phyloP scores from a whole-genome alignment of 2,329 filamentous ascomycete genomes.

The Colletotrichum sp. region DNA sequence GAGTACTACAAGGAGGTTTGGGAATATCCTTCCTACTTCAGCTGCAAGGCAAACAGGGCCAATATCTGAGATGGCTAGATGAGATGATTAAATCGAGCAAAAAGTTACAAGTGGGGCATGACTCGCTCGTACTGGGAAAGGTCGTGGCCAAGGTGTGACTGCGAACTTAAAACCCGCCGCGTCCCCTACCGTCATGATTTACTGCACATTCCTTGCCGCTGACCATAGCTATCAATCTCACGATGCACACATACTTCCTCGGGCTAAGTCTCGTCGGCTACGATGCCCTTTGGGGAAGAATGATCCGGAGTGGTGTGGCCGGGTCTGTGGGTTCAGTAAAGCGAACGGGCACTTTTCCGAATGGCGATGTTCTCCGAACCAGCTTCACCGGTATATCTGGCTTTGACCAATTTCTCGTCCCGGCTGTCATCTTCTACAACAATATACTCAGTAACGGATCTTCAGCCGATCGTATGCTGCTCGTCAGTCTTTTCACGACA shows the following conservation, averaged over 20 bases:
- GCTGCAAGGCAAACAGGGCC: neutral
- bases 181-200: neutral
- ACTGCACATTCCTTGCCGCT: neutral
- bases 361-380: neutral
- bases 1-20: slow-evolving; percentile 4
- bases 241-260: slow-evolving; percentile 5
- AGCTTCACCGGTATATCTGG: neutral
- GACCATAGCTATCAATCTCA: neutral
- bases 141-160: neutral
- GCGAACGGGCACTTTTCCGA: neutral
- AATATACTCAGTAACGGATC: neutral
- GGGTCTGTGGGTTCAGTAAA: neutral
- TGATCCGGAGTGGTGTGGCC: neutral
- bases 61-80: neutral
- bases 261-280: neutral
- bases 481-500: neutral
- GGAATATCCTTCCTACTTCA: slow-evolving; percentile 2
- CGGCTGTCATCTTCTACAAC: slow-evolving; percentile 7
- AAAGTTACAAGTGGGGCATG: neutral
- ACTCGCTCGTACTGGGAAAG: neutral
- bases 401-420: neutral
- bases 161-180: neutral
- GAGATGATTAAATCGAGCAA: neutral
- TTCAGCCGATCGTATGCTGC: neutral
- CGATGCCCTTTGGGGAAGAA: neutral